A percentile compares a stretch with the other conserved stretches of the same genome.
phyloP scores from a whole-genome alignment of 139 green algal genomes.

The Volvox africanus region DNA sequence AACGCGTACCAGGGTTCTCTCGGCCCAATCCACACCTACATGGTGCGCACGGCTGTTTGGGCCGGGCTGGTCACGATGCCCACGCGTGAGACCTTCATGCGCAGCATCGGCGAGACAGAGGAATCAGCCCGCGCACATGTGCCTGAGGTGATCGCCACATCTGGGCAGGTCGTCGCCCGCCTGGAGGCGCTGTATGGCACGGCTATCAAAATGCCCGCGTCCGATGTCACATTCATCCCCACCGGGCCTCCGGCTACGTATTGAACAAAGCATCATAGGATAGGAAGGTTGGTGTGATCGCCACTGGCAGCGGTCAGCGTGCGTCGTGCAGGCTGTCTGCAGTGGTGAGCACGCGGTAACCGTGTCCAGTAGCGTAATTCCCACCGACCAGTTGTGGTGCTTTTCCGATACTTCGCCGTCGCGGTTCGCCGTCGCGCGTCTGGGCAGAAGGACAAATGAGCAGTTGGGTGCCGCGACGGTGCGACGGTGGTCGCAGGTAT shows the following conservation, averaged over 20 bases:
- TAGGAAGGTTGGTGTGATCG: no score
- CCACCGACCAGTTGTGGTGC: no score
- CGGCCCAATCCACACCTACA: slow-evolving; percentile 63
- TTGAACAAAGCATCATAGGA: no score
- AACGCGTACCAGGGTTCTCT: slow-evolving; percentile 58
- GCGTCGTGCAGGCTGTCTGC: no score
- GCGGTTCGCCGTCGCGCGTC: no score
- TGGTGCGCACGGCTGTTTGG: slow-evolving; percentile 63
- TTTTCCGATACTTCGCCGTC: no score
- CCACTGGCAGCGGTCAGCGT: no score
- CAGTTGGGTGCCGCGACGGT: no score
- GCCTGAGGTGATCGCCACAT: slow-evolving; percentile 26
- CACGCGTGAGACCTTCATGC: slow-evolving; percentile 51
- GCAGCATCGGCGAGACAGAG: slow-evolving; percentile 57
- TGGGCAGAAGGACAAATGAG: no score
- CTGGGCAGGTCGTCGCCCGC: neutral
- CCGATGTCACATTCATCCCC: slow-evolving; percentile 36
- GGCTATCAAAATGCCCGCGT: slow-evolving; percentile 16
- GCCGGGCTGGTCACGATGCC: slow-evolving; percentile 64
- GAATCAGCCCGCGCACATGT: slow-evolving; percentile 33
- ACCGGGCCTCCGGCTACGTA: neutral
- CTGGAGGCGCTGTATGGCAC: slow-evolving; percentile 27
- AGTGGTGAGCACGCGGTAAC: no score
- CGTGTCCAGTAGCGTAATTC: no score
- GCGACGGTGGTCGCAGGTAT: no score